Conservation (phyloP, 2,329 filamentous ascomycete genomes). For the Aspergillaceae sp. region DNA sequence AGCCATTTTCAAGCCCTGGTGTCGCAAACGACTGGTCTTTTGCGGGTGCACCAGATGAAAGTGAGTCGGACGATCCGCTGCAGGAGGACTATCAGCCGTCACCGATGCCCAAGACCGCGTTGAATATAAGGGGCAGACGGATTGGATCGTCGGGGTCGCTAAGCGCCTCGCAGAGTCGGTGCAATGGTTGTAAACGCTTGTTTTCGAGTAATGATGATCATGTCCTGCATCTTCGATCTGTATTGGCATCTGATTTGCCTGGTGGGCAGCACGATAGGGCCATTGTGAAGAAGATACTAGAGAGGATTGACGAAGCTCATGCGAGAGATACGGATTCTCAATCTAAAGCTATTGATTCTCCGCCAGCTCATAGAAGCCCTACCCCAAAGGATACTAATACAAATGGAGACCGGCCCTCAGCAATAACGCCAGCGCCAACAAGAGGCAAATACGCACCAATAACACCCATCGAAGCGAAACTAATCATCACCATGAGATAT, state of each 20-base stretch:
- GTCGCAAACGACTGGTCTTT: constrained; percentile 30
- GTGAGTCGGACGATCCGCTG: constrained; percentile 36
- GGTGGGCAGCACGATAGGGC: constrained; percentile 8
- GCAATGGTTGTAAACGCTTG: constrained; percentile 5
- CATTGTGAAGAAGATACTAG: constrained; percentile 4
- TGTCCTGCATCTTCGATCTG: constrained; percentile 5
- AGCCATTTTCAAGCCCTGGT: constrained; percentile 14
- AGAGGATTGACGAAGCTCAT: neutral
- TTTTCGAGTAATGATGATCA: constrained; percentile 6
- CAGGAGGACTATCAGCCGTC: constrained; percentile 27
- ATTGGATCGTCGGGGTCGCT: constrained; percentile 1
- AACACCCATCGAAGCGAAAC: constrained; percentile 24
- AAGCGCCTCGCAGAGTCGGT: constrained; percentile 4
- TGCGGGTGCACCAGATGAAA: constrained; percentile 23
- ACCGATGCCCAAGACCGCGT: constrained; percentile 17
- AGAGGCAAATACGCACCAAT: constrained; percentile 13
- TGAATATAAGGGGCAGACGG: constrained; percentile 16
- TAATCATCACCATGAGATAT: constrained; percentile 23
- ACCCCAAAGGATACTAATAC: neutral
- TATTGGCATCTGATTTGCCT: constrained; percentile 3
- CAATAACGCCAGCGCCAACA: constrained; percentile 9
- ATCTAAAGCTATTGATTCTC: constrained; percentile 1
- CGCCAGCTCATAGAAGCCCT: neutral
- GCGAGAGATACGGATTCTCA: neutral
- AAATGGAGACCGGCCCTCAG: neutral